Evolutionary conservation across 768 basidiomycete genomes (phyloP).

Genomic region (Boletus coccyginus): DNA sequence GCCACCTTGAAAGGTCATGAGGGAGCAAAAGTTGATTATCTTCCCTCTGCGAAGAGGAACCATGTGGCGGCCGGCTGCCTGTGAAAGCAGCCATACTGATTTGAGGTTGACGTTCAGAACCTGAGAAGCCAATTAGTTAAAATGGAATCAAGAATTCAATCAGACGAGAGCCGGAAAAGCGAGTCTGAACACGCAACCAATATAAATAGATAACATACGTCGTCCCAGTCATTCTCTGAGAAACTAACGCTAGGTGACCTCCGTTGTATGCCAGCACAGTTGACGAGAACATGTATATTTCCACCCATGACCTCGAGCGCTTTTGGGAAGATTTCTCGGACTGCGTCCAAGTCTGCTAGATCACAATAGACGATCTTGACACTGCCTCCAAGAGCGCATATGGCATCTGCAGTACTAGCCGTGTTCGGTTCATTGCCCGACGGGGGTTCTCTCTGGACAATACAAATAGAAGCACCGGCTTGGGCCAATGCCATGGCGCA

Average conservation of each 20-base stretch:
- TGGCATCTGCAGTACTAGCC: slow-evolving; percentile 32
- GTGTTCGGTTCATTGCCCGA: slow-evolving; percentile 33
- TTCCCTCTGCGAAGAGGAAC: slow-evolving; percentile 67
- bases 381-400: slow-evolving; percentile 34
- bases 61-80: slow-evolving; percentile 90
- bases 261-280: slow-evolving; percentile 65
- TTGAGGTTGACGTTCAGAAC: slow-evolving; percentile 88
- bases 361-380: slow-evolving; percentile 54
- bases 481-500: slow-evolving; percentile 54
- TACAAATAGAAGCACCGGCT: slow-evolving; percentile 50
- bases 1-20: slow-evolving; percentile 54
- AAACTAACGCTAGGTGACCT: slow-evolving; percentile 62
- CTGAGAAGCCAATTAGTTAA: slow-evolving; percentile 36
- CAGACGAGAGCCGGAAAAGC: slow-evolving; percentile 2
- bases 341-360: slow-evolving; percentile 47
- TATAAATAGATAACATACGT: slow-evolving; percentile 47
- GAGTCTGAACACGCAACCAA: slow-evolving; percentile 7
- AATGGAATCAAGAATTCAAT: slow-evolving; percentile 9
- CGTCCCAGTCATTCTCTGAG: slow-evolving; percentile 67
- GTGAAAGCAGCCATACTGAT: slow-evolving; percentile 79
- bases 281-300: slow-evolving; percentile 61
- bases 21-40: slow-evolving; percentile 66
- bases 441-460: slow-evolving; percentile 45
- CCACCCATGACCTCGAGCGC: slow-evolving; percentile 51
- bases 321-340: slow-evolving; percentile 46